Conservation (phyloP, 2,329 filamentous ascomycete genomes). For the Pseudonectria foliicola region DNA sequence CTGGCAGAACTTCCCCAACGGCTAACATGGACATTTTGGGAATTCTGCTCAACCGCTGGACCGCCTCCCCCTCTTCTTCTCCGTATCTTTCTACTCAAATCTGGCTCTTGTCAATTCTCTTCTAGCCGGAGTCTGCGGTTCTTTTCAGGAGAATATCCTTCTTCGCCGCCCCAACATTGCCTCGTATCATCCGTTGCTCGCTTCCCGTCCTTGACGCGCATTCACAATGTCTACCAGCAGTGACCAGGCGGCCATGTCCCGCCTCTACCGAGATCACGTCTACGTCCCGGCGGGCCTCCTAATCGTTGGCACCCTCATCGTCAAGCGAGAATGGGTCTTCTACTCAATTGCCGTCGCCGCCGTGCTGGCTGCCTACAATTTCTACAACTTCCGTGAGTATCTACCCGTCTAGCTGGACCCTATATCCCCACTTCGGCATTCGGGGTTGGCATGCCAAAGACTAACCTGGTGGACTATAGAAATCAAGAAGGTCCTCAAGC, state of each 20-base stretch:
- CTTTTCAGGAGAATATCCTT: too few species aligned
- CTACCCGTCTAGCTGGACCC: too few species aligned
- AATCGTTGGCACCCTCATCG: slow-evolving; percentile 65
- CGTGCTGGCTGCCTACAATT: slow-evolving; percentile 62
- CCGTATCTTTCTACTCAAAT: too few species aligned
- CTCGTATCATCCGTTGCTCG: too few species aligned
- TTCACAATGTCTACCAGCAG: slow-evolving; percentile 21
- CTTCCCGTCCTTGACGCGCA: slow-evolving; percentile 4
- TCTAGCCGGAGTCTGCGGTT: too few species aligned
- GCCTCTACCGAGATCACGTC: slow-evolving; percentile 67
- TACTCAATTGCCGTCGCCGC: slow-evolving; percentile 63
- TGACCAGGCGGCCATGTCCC: slow-evolving; percentile 34
- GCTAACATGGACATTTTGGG: too few species aligned
- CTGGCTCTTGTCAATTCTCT: too few species aligned
- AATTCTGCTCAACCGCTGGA: too few species aligned
- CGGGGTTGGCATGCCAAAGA: slow-evolving; percentile 4
- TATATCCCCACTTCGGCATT: background rate
- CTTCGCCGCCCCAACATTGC: too few species aligned
- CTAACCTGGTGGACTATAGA: slow-evolving; percentile 39
- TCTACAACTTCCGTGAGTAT: slow-evolving; percentile 61
- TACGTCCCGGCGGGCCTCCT: slow-evolving; percentile 78
- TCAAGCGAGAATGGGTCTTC: slow-evolving; percentile 70
- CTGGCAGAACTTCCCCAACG: too few species aligned
- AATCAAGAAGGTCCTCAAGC: slow-evolving; percentile 77
- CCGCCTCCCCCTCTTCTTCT: too few species aligned